phyloP scores from a whole-genome alignment of 2,329 filamentous ascomycete genomes.

The Aspergillus flavus region DNA sequence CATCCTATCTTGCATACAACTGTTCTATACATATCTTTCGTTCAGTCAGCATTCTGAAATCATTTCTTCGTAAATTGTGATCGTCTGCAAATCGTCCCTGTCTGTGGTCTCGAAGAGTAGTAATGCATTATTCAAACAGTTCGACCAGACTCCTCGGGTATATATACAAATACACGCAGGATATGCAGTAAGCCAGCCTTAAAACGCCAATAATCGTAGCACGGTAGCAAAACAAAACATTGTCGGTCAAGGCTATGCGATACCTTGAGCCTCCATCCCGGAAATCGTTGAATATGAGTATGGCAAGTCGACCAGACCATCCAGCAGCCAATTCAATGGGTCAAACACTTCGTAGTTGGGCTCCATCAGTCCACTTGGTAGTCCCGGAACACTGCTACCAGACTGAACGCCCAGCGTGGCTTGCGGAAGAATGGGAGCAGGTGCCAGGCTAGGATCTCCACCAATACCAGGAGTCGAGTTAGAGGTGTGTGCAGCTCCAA shows the following conservation, averaged over 20 bases:
- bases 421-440: slow-evolving; percentile 37
- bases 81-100: neutral
- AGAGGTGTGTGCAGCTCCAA: slow-evolving; percentile 46
- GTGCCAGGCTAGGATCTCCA: slow-evolving; percentile 49
- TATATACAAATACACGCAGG: slow-evolving; percentile 15
- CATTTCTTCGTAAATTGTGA: neutral
- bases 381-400: slow-evolving; percentile 24
- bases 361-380: slow-evolving; percentile 60
- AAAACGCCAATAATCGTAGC: slow-evolving; percentile 9
- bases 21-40: too few relatives aligned
- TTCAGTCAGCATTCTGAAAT: neutral
- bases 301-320: slow-evolving; percentile 80
- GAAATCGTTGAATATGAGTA: slow-evolving; percentile 64
- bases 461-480: slow-evolving; percentile 40
- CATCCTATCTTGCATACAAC: too few relatives aligned
- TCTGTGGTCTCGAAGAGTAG: neutral
- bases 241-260: slow-evolving; percentile 28
- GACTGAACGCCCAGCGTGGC: slow-evolving; percentile 34
- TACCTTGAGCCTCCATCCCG: slow-evolving; percentile 47
- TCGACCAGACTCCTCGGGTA: slow-evolving; percentile 18
- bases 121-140: neutral
- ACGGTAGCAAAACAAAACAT: slow-evolving; percentile 8
- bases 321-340: slow-evolving; percentile 89
- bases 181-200: slow-evolving; percentile 4
- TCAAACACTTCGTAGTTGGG: slow-evolving; percentile 87